phyloP scores from a whole-genome alignment of 345 rosid species.

The Dovyalis caffra region DNA sequence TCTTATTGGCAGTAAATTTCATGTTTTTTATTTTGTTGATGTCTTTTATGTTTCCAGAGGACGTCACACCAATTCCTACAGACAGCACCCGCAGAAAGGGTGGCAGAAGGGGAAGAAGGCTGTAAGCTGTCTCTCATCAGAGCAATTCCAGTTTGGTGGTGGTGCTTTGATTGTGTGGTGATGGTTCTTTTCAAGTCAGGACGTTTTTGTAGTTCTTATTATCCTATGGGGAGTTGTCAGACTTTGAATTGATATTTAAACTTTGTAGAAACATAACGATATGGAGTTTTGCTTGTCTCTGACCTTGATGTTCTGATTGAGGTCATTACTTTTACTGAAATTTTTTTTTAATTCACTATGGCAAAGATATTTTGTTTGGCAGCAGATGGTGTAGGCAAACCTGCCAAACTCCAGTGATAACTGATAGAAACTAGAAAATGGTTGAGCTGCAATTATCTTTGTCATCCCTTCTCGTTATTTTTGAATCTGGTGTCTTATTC shows the following conservation, averaged over 20 bases:
- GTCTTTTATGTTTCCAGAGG: constrained; percentile 51
- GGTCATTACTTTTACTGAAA: neutral
- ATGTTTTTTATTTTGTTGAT: neutral
- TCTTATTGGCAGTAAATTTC: neutral
- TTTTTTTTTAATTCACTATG: rapidly evolving
- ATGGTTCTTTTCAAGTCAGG: neutral
- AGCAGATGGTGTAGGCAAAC: too few relatives aligned
- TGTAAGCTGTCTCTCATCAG: constrained; percentile 25
- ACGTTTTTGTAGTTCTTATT: constrained; percentile 5
- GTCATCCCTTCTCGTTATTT: neutral
- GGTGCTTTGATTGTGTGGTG: neutral
- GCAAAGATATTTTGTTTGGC: neutral
- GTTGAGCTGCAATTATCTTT: neutral
- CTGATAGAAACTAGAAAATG: too few relatives aligned
- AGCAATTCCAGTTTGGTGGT: neutral
- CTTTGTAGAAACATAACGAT: constrained; percentile 11
- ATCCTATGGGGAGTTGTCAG: neutral
- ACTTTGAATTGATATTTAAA: neutral
- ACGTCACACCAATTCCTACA: constrained; percentile 88
- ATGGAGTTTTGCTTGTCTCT: neutral
- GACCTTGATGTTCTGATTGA: neutral
- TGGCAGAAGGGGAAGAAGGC: constrained; percentile 89
- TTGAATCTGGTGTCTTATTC: too few relatives aligned
- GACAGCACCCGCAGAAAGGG: constrained; percentile 95
- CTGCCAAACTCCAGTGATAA: too few relatives aligned